Conservation (phyloP, 2,329 filamentous ascomycete species). For the Penicillium sp. region DNA sequence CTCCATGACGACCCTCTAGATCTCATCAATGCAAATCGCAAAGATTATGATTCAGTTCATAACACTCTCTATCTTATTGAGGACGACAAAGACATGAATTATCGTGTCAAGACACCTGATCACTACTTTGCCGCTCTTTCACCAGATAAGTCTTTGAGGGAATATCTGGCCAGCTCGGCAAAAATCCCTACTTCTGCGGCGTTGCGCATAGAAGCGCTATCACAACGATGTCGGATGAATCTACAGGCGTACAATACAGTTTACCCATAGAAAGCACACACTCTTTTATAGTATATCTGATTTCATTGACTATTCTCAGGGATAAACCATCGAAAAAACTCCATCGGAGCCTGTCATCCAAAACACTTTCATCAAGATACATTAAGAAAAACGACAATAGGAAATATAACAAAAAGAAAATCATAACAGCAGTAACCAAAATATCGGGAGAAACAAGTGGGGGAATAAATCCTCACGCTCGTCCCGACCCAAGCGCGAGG, state of each 20-base stretch:
- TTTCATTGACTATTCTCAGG: constrained; percentile 29
- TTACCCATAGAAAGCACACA: not conserved
- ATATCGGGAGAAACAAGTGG: constrained; percentile 24
- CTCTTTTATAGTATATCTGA: constrained; percentile 17
- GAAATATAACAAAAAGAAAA: constrained; percentile 15
- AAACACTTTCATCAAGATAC: constrained; percentile 22
- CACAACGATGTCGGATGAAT: not conserved
- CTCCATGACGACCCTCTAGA: not conserved
- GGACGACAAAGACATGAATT: not conserved
- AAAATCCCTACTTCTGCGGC: not conserved
- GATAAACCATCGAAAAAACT: constrained; percentile 23
- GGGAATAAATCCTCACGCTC: constrained; percentile 27
- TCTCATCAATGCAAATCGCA: not conserved
- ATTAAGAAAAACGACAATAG: constrained; percentile 9
- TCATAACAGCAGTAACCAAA: constrained; percentile 16
- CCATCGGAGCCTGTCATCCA: constrained; percentile 23
- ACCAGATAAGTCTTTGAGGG: not conserved
- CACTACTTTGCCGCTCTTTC: not conserved
- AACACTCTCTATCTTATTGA: not conserved
- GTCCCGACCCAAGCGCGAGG: constrained; percentile 31
- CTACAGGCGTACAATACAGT: too few species aligned
- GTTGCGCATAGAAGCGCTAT: not conserved
- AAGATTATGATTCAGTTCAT: not conserved
- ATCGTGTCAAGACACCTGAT: not conserved
- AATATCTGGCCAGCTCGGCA: not conserved